phyloP scores from a whole-genome alignment of 176 grass and related monocot genomes.

The Ensete ventricosum region DNA sequence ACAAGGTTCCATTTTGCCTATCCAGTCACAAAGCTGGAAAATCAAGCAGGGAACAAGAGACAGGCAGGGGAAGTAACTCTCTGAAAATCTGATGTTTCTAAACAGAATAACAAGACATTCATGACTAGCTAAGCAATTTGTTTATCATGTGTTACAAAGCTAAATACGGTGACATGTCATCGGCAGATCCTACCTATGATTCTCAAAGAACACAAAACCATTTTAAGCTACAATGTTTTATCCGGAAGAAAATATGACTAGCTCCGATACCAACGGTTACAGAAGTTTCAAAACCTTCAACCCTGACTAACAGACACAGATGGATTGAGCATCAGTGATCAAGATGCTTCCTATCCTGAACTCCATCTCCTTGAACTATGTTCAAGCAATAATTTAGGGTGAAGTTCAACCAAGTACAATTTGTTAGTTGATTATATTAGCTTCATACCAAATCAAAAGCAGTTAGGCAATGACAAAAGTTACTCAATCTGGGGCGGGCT shows the following conservation, averaged over 20 bases:
- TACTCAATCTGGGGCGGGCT: neutral
- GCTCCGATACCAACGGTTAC: neutral
- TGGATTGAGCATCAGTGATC: neutral
- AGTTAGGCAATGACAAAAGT: neutral
- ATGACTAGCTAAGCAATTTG: no score
- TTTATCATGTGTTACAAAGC: neutral
- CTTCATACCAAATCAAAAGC: neutral
- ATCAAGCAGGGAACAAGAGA: neutral
- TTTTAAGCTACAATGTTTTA: neutral
- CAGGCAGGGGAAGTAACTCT: neutral
- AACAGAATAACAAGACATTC: neutral
- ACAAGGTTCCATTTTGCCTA: no score
- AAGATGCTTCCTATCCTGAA: neutral
- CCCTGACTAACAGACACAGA: neutral
- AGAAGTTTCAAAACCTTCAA: neutral
- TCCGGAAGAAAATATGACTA: neutral
- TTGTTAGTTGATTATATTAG: conserved; percentile 1
- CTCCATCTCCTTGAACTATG: neutral
- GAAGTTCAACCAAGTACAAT: neutral
- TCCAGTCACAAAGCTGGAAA: neutral
- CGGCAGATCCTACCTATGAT: neutral
- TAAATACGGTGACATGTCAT: neutral
- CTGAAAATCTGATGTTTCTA: neutral
- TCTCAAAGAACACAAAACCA: neutral
- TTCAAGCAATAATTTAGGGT: neutral